Percentiles rank a stretch among this genome's conserved stretches.
These are phyloP conservation scores for Neonectria hederae DNA, from an alignment of 2,329 filamentous ascomycete genomes.

Conservation along the genomic window DNA sequence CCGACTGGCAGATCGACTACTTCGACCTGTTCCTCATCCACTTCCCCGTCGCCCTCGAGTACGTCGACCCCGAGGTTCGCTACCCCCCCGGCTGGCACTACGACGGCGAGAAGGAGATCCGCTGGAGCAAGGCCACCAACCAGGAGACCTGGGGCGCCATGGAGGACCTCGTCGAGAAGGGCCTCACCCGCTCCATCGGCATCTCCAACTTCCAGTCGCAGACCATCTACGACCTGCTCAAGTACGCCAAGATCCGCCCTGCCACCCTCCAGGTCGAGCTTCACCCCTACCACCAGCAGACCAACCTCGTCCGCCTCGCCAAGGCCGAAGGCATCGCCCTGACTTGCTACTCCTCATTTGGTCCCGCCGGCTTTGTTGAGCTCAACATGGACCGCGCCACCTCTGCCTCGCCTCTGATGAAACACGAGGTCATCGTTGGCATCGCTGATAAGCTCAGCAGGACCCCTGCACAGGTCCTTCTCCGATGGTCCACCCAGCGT, in stretches of 20 bases:
- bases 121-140: conserved; percentile 74
- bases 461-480: conserved; percentile 80
- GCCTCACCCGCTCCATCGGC: conserved; percentile 78
- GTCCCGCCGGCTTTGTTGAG: conserved; percentile 81
- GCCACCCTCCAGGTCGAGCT: conserved; percentile 89
- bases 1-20: conserved; percentile 87
- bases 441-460: conserved; percentile 77
- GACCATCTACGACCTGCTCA: conserved; percentile 80
- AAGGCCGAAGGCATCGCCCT: conserved; percentile 76
- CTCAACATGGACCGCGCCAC: conserved; percentile 69
- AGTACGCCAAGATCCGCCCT: conserved; percentile 78
- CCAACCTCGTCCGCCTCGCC: conserved; percentile 74
- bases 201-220: conserved; percentile 85
- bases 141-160: conserved; percentile 86
- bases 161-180: conserved; percentile 76
- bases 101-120: conserved; percentile 69
- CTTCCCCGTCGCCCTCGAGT: conserved; percentile 88
- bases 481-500: conserved; percentile 88
- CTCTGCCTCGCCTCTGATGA: conserved; percentile 75
- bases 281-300: conserved; percentile 87
- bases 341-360: conserved; percentile 87
- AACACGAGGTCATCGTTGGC: conserved; percentile 70
- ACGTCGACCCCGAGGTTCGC: conserved; percentile 79
- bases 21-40: conserved; percentile 91
- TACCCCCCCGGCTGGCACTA: conserved; percentile 84